Evolutionary conservation across 352 stramenopile species (phyloP).

Genomic region (Pythium aristosporum): DNA sequence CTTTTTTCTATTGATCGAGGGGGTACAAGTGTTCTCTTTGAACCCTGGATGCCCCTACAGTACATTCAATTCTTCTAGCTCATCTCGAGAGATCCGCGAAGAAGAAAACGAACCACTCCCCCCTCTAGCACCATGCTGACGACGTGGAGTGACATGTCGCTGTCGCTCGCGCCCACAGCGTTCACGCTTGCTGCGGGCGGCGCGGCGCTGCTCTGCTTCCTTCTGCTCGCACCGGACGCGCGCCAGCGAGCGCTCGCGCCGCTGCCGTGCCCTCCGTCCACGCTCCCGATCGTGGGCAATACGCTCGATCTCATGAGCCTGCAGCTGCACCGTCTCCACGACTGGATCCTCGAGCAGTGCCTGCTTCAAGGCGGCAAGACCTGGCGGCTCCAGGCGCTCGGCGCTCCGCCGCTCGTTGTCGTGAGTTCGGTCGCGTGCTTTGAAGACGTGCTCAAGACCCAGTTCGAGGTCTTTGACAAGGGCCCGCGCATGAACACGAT

Average conservation of each 20-base stretch:
- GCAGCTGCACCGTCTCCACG: slow-evolving; percentile 46
- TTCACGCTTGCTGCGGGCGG: slow-evolving; percentile 6
- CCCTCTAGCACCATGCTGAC: neutral
- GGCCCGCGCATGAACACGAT: slow-evolving; percentile 34
- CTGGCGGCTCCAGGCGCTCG: slow-evolving; percentile 44
- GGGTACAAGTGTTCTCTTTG: too few species aligned
- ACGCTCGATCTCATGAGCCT: slow-evolving; percentile 38
- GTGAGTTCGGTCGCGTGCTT: slow-evolving; percentile 37
- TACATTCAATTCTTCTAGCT: too few species aligned
- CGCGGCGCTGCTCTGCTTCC: slow-evolving; percentile 7
- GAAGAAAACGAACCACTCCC: too few species aligned
- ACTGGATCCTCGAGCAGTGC: slow-evolving; percentile 60
- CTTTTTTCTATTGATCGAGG: too few species aligned
- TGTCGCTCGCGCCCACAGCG: neutral
- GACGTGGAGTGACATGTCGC: neutral
- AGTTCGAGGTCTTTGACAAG: slow-evolving; percentile 82
- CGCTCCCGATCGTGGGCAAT: slow-evolving; percentile 26
- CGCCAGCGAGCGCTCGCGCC: slow-evolving; percentile 14
- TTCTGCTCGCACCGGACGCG: slow-evolving; percentile 17
- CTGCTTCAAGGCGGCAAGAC: slow-evolving; percentile 37
- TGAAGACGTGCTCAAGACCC: slow-evolving; percentile 55
- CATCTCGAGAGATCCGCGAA: too few species aligned
- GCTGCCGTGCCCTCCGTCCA: slow-evolving; percentile 36
- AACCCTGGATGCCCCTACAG: too few species aligned
- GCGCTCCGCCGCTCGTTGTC: slow-evolving; percentile 39